These are phyloP conservation scores for Spathaspora boniae DNA, from an alignment of 805 yeast genomes.

Conservation along the genomic window DNA sequence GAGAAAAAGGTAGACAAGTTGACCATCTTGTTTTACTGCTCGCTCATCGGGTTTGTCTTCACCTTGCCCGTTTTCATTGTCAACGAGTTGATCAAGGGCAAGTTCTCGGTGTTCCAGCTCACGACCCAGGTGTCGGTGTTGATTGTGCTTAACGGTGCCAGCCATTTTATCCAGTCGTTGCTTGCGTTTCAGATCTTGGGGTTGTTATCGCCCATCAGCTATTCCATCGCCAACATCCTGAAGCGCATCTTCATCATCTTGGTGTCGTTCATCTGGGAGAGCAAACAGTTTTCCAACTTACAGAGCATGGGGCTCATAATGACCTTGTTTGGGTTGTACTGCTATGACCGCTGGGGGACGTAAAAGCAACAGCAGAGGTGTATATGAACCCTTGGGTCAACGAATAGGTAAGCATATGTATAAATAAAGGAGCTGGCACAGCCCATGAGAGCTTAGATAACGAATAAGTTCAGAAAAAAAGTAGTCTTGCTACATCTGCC, in stretches of 20 bases:
- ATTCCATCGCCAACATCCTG: conserved; percentile 74
- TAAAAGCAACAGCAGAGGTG: not conserved
- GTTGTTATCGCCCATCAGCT: conserved; percentile 67
- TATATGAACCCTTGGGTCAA: not conserved
- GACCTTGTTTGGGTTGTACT: conserved; percentile 39
- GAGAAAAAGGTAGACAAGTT: conserved; percentile 59
- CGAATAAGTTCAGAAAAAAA: not conserved
- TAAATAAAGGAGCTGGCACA: not conserved
- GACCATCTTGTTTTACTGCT: conserved; percentile 69
- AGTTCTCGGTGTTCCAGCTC: conserved; percentile 30
- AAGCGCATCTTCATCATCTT: conserved; percentile 70
- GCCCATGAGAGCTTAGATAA: not conserved
- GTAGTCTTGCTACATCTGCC: no score
- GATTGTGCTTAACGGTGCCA: conserved; percentile 57
- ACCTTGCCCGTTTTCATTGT: conserved; percentile 66
- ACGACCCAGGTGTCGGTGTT: conserved; percentile 29
- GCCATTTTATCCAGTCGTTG: conserved; percentile 71
- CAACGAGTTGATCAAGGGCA: conserved; percentile 42
- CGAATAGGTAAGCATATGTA: not conserved
- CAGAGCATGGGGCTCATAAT: conserved; percentile 35
- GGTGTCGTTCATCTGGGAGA: conserved; percentile 62
- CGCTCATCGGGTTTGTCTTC: conserved; percentile 60
- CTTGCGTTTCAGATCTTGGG: conserved; percentile 77
- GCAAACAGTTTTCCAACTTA: conserved; percentile 18
- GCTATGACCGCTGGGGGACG: conserved; percentile 40